Conservation (phyloP, 768 basidiomycete species). For the Lactifluus subvellereus region DNA sequence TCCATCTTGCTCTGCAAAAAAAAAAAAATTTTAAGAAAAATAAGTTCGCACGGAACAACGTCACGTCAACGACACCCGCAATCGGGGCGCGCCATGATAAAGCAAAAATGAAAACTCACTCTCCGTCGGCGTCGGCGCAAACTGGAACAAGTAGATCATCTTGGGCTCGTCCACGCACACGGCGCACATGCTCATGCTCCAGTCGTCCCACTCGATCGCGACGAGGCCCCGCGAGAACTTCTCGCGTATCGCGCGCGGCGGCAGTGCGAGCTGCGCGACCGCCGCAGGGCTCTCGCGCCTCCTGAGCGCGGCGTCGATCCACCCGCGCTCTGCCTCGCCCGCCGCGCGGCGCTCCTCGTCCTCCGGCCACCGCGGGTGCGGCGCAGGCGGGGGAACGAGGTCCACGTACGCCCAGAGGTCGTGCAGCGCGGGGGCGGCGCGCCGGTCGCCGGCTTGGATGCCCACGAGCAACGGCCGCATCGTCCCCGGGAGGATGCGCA, state of each 20-base stretch:
- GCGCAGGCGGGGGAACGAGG: constrained; percentile 7
- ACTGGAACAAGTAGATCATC: constrained; percentile 21
- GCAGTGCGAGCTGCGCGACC: constrained; percentile 18
- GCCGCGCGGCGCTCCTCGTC: constrained; percentile 18
- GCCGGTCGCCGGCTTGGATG: constrained; percentile 16
- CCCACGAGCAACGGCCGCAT: constrained; percentile 15
- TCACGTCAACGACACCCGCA: neutral
- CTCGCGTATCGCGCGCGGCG: constrained; percentile 12
- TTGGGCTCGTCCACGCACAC: constrained; percentile 17
- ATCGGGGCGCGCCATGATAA: neutral
- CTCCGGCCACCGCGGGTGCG: constrained; percentile 18
- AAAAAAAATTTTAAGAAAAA: neutral
- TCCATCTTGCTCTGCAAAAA: constrained; percentile 16
- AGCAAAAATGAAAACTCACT: constrained; percentile 8
- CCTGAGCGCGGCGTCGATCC: constrained; percentile 16
- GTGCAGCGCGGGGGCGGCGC: constrained; percentile 10
- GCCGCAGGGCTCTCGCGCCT: constrained; percentile 15
- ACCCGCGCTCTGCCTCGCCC: constrained; percentile 23
- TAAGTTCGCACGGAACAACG: neutral
- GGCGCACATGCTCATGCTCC: constrained; percentile 19
- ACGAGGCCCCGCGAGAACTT: constrained; percentile 13
- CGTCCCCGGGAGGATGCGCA: constrained; percentile 20
- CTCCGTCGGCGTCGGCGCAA: constrained; percentile 22
- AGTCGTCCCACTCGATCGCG: constrained; percentile 23
- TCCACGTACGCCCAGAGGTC: constrained; percentile 23